Evolutionary conservation across 2,329 filamentous ascomycete species (phyloP), one percentile per base, ranked within the genome.

Genomic region (Sarocladiaceae sp.): DNA sequence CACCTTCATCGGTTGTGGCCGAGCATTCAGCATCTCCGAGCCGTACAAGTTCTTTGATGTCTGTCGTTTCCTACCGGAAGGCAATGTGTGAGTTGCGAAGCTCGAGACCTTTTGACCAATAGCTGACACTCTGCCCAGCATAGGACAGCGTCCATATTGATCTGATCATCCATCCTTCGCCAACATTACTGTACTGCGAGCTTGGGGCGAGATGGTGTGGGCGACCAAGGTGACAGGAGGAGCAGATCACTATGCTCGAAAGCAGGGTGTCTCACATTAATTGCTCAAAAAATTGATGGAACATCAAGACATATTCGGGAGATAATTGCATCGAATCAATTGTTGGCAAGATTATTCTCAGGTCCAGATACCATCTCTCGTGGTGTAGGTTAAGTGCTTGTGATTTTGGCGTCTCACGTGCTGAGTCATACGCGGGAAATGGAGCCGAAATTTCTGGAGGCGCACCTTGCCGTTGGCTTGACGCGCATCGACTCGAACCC

Each of bases 41-140:
- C 51, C 59, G 3, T 62, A 57, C 53, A 61, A 59, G 45, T 51
- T 57, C 43, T 64, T 55, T 45, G 51, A 53, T 29, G 62, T 65
- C 16, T 65, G 62, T 32, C 62, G 62, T 10, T 63, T 64, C 40
- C 47, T 50, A 19, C 60, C 61, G 2, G 55, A 61, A 33, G 62
- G 62, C 20, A 65, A 65, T 27, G 51, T 64, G 62, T 64, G 45
- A 58, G 62, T 53, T 12, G 15, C 26, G 13, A 13, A 9, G 13
- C 26, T 13, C 26, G 9, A 13, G 4, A 7, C 16, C 6, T 10
- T 13, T 21, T n/a, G 32, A 13, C 20, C 15, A 43, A 20, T 31
- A 24, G 9, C 26, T 29, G 26, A 29, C 26, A 29, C 9, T 29
- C 7, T 23, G 7, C 5, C 10, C 20, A 43, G 56, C 15, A 45